phyloP scores from a whole-genome alignment of 2,329 filamentous ascomycete species.

The Colletotrichum tropicale region DNA sequence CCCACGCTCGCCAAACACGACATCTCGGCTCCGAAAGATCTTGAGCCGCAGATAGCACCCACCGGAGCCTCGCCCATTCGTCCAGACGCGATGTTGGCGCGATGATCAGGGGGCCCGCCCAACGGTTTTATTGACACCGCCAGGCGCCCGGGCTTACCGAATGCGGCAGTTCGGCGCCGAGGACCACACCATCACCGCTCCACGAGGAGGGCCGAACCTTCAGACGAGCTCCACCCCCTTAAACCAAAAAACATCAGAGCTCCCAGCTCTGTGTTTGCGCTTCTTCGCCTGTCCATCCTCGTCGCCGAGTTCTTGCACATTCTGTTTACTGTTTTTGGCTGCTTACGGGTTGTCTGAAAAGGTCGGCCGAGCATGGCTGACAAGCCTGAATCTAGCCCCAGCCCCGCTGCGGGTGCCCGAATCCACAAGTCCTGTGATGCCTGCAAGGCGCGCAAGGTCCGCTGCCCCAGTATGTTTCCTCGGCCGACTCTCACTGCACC shows the following conservation, averaged over 20 bases:
- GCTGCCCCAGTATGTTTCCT: constrained; percentile 36
- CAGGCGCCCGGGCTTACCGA: not conserved
- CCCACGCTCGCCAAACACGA: not conserved
- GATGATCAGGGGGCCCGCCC: not conserved
- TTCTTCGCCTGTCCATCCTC: not conserved
- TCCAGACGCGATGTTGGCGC: not conserved
- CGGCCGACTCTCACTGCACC: not conserved
- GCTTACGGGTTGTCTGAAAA: not conserved
- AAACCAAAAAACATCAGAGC: not conserved
- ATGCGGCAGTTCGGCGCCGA: constrained; percentile 8
- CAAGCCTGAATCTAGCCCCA: not conserved
- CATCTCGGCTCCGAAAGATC: not conserved
- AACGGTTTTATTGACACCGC: not conserved
- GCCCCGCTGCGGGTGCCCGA: not conserved
- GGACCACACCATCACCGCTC: not conserved
- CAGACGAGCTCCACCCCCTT: not conserved
- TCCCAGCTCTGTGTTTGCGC: not conserved
- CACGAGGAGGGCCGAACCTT: not conserved
- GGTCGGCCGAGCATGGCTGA: not conserved
- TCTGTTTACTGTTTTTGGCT: not conserved
- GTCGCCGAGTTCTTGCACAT: not conserved
- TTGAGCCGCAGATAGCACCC: not conserved
- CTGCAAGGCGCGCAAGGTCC: constrained; percentile 45
- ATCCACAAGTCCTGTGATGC: constrained; percentile 39
- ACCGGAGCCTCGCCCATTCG: not conserved